Evolutionary conservation across 257 asterid genomes (phyloP), one percentile per base, ranked within the genome.

Genomic region (Fraxinus americana): DNA sequence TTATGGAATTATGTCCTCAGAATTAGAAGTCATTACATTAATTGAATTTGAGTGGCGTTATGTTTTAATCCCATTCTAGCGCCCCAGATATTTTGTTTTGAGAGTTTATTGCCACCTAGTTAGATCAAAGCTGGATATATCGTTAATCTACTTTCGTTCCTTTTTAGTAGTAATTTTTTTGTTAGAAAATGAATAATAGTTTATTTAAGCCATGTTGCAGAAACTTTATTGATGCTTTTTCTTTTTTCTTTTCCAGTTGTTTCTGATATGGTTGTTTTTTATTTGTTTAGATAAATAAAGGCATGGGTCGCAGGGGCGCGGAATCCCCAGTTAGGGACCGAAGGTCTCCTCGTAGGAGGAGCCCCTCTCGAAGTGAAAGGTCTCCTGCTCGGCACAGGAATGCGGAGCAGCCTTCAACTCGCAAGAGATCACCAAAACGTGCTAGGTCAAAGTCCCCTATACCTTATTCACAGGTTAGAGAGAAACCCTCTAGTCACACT

Each of bases 301-400:
- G 73, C 66, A 94, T 92, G 98, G 97, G 90, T 39, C 94, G 85
- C 68, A 67, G 66, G 45, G 73, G 83, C 85, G 88, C 93, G 7
- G 87, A 79, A 67, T 92, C 98, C 45, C 94, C 96, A 75, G 87
- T 80, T 54, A 84, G 89, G 80, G 83, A 75, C 19, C 88, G 79
- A 67, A 88, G 84, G 57, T 85, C 96, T 77, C 92, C 97, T 85
- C 87, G 82, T 61, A 83, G 84, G 77, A 86, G 86, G 85, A 87
- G 86, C 78, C 83, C 93, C 52, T 79, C 90, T 14, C 77, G 81
- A n/a, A 91, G 92, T 80, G 97, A 90, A 78, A 81, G 82, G 74
- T 90, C 96, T 75, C 95, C 98, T 68, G 75, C 77, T 71, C 90
- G 86, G 21, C 87, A 83, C 36, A 81, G 82, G 84, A 89, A 82